A percentile compares a stretch with the other conserved stretches of the same genome.
Evolutionary conservation across 2,329 filamentous ascomycete species (phyloP).

Genomic region (Colletotrichum tofieldiae): DNA sequence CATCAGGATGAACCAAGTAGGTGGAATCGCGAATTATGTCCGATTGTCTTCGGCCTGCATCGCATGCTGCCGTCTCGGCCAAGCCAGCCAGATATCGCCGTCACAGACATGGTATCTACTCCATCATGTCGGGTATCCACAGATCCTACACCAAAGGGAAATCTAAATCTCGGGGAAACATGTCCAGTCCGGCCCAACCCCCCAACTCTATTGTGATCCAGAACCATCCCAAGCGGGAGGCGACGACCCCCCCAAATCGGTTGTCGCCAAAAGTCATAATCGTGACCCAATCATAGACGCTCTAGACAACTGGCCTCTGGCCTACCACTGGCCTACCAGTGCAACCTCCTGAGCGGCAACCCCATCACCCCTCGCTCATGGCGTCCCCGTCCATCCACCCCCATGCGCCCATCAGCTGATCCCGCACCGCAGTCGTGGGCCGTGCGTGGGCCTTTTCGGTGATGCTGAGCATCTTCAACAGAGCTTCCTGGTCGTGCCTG

Average conservation of each 20-base stretch:
- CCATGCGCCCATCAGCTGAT: conserved; percentile 65
- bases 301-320: conserved; percentile 9
- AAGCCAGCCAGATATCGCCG: conserved; percentile 12
- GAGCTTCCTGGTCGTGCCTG: conserved; percentile 61
- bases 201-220: conserved; percentile 30
- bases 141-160: conserved; percentile 35
- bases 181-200: conserved; percentile 11
- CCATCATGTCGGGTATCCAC: conserved; percentile 35
- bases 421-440: conserved; percentile 65
- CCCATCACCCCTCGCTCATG: conserved; percentile 35
- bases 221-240: conserved; percentile 15
- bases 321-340: conserved; percentile 23
- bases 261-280: conserved; percentile 8
- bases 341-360: background rate
- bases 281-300: conserved; percentile 21
- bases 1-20: background rate
- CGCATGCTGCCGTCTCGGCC: conserved; percentile 7
- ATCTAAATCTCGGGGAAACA: conserved; percentile 26
- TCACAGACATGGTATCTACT: conserved; percentile 20
- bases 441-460: conserved; percentile 68
- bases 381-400: conserved; percentile 55
- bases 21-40: conserved; percentile 39
- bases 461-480: conserved; percentile 62
- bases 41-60: conserved; percentile 22
- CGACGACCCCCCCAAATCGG: background rate